A percentile compares a stretch with the other conserved stretches of the same genome.
phyloP scores from a whole-genome alignment of 179 eudicot species.

The Silene coronaria region DNA sequence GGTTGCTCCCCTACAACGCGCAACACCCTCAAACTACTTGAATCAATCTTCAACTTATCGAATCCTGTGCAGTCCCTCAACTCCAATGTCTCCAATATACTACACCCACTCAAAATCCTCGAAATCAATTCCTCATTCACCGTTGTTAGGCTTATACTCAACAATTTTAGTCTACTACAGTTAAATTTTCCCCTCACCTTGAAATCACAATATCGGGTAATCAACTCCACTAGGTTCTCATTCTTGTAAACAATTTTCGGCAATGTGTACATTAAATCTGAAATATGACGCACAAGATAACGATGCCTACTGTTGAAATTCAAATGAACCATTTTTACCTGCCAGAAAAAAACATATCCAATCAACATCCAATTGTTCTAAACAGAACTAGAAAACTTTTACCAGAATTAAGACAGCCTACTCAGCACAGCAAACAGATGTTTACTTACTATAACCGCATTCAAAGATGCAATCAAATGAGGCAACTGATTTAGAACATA shows the following conservation, averaged over 20 bases:
- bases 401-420: background rate
- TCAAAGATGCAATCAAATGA: too few relatives aligned
- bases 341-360: background rate
- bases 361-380: background rate
- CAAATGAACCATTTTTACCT: conserved; percentile 21
- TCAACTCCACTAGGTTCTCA: conserved; percentile 17
- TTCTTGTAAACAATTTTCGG: conserved; percentile 13
- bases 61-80: conserved; percentile 21
- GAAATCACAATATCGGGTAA: conserved; percentile 9
- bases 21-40: conserved; percentile 24
- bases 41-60: conserved; percentile 19
- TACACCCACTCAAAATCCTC: conserved; percentile 23
- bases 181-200: background rate
- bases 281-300: background rate
- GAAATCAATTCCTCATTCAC: conserved; percentile 17
- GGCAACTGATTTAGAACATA: too few relatives aligned
- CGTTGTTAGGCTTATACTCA: conserved; percentile 11
- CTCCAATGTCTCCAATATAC: conserved; percentile 25
- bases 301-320: background rate
- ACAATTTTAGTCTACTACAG: conserved; percentile 20
- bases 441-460: too few relatives aligned
- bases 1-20: conserved; percentile 18
- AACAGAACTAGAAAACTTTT: background rate
- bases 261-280: conserved; percentile 3
- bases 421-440: background rate